Conservation (phyloP, 352 stramenopile genomes). For the Elongisporangium undulatum region DNA sequence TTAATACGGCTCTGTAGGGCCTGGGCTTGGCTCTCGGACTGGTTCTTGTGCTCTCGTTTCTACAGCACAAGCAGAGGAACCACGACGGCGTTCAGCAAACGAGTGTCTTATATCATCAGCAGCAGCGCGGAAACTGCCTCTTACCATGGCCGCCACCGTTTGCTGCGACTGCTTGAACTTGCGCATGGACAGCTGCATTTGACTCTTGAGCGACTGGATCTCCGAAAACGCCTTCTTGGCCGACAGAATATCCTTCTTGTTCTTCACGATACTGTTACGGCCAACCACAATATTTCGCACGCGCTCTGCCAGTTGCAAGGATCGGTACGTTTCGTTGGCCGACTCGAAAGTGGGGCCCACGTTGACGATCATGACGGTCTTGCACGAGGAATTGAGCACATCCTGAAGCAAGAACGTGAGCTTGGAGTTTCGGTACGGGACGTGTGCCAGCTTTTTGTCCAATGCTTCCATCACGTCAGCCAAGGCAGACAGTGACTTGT, state of each 20-base stretch:
- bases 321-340: conserved; percentile 83
- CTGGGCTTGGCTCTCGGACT: conserved; percentile 87
- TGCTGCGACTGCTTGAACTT: conserved; percentile 89
- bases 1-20: conserved; percentile 78
- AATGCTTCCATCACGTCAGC: conserved; percentile 92
- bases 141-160: conserved; percentile 87
- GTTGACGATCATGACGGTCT: conserved; percentile 95
- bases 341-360: conserved; percentile 82
- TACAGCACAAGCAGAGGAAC: conserved; percentile 33
- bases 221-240: conserved; percentile 93
- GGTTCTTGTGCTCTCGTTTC: conserved; percentile 91
- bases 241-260: conserved; percentile 84
- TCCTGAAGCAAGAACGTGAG: conserved; percentile 97
- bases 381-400: conserved; percentile 86
- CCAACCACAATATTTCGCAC: conserved; percentile 78
- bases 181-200: conserved; percentile 85
- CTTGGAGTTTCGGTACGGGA: conserved; percentile 98
- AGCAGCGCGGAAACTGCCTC: conserved; percentile 25
- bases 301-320: conserved; percentile 83
- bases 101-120: conserved; percentile 2
- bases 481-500: conserved; percentile 90
- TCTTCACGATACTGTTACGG: conserved; percentile 77
- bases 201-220: conserved; percentile 92
- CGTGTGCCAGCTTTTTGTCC: conserved; percentile 88
- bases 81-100: conserved; percentile 13